Evolutionary conservation across 2,329 filamentous ascomycete genomes (phyloP).

Genomic region (Aspergillus calidoustus): DNA sequence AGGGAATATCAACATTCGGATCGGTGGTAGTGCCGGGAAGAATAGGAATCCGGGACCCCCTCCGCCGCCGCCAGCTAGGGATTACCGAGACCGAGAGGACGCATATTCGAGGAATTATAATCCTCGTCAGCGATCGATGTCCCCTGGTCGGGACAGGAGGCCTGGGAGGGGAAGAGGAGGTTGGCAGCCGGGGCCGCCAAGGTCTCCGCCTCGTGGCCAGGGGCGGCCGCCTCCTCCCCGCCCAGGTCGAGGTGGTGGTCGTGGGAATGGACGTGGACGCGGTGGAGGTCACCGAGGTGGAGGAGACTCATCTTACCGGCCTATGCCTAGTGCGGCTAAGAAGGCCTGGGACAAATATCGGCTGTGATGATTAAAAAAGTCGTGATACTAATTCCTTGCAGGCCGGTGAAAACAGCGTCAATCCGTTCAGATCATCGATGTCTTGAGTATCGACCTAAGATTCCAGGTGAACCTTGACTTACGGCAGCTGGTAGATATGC

Average conservation of each 20-base stretch:
- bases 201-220: constrained; percentile 26
- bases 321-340: constrained; percentile 38
- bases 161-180: constrained; percentile 28
- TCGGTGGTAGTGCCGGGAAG: constrained; percentile 37
- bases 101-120: constrained; percentile 24
- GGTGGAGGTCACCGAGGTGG: constrained; percentile 21
- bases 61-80: constrained; percentile 17
- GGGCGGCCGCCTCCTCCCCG: constrained; percentile 1
- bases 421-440: neutral
- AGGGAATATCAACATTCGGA: constrained; percentile 43
- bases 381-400: constrained; percentile 18
- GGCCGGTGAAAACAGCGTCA: constrained; percentile 3
- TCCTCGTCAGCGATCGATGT: constrained; percentile 38
- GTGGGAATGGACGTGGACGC: constrained; percentile 22
- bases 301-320: constrained; percentile 36
- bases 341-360: constrained; percentile 39
- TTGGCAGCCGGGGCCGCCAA: constrained; percentile 25
- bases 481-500: neutral
- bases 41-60: constrained; percentile 28
- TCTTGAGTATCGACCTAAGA: neutral
- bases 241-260: constrained; percentile 20
- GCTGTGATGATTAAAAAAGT: constrained; percentile 24
- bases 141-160: constrained; percentile 32
- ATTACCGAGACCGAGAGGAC: constrained; percentile 36
- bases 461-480: neutral